Base-by-base conservation (phyloP, 805 yeast genomes). In the Lachancea cidri region DNA sequence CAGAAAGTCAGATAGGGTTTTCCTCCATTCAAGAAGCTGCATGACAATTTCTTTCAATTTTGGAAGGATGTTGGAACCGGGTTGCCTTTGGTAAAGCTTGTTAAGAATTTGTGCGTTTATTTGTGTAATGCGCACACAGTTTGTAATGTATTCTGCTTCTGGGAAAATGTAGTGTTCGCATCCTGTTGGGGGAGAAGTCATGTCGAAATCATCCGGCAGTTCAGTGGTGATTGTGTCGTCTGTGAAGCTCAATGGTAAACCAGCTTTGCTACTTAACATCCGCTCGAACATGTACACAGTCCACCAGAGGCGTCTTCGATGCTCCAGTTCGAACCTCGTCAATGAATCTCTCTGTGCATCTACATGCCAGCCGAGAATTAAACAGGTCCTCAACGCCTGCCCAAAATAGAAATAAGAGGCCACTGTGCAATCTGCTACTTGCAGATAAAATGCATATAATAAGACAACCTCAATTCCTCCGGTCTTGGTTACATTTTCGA, bases 301-400 rank as follows among this genome's bases (percentile, higher is more conserved):
- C 96, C 96, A 88, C 68, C 91, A 88, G 27, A 86, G 63, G 43
- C 89, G 74, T 55, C 95, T 74, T 38, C 95, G 72, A 60, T 85
- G 88, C 49, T 89, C 95, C 49, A 83, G 79, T 67, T 83, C 91
- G 50, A 76, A 74, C 47, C 78, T 71, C 25, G 79, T 70, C 15
- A 84, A 67, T 27, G 71, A 77, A 47, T 79, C 86, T 50, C 78
- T 77, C 45, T 83, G 89, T 5, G 86, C 81, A 63, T 84, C 93
- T 2, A 84, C 93, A 58, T 84, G 94, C 79, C 83, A 74, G 2
- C 94, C 94, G 18, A 83, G 60, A 35, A 83, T 77, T 41, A 84
- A 65, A 5, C 87, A 79, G 0, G 89, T 79, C 43, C 89, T 68
- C 29, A 84, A 59, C 0, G 91, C 91, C 44, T 81, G 71, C 2